Evolutionary conservation across 768 basidiomycete genomes (phyloP), one percentile per base, ranked within the genome.

Genomic region (Kwoniella bestiolae): DNA sequence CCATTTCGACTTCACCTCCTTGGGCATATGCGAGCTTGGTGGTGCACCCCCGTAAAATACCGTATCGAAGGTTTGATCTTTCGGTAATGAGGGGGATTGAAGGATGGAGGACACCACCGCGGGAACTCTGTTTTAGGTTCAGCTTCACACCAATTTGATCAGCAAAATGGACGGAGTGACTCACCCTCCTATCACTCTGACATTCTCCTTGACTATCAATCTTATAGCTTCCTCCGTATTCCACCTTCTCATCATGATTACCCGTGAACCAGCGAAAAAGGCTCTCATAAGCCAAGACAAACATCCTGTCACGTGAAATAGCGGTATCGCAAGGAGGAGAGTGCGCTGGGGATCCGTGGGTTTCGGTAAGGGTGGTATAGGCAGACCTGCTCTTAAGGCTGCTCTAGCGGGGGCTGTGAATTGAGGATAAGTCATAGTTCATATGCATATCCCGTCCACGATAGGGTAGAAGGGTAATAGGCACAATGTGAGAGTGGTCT

Each of bases 241-340:
- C 76, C 76, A 78, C 44, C 61, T 26, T n/a, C 69, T 56, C 62
- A 78, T 64, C 49, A 71, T 46, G 6, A 75, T 72, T 55, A 78
- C 70, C 63, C 71, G 74, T 21, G 72, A 73, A 21, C 76, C 76
- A 8, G 66, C 76, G 47, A 71, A 73, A 55, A 78, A 65, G 0
- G 76, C 76, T 11, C 76, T 59, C 70, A 78, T 72, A 46, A 78
- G 68, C 72, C 74, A 78, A 12, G 72, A 72, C 2, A 78, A 67
- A 63, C 73, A 75, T 3, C 76, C 76, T 2, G 76, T 78, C 9
- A 78, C 76, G 74, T 78, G 76, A 64, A 78, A 78, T 7, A 78
- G 63, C 11, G 76, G 76, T 31, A 78, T 75, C n/a, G 76, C 51
- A 31, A 78, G 70, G 2, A 78, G 57, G 44, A 78, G 70, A 14